Base-by-base conservation (phyloP, 108 stramenopile genomes). In the Asterionellopsis glacialis region DNA sequence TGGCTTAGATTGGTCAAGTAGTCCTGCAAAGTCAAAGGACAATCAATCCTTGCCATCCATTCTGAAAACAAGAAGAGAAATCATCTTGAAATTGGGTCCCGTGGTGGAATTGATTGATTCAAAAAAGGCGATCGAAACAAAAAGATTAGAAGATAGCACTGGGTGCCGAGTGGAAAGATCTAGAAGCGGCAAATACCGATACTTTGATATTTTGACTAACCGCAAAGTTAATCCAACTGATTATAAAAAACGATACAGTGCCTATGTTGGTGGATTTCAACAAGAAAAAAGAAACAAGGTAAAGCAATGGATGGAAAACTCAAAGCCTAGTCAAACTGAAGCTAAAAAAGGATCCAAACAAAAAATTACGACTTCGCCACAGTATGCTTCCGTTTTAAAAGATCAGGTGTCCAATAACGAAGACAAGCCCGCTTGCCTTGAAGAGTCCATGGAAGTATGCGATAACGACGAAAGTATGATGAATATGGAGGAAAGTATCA, bases 61-160 rank as follows among this genome's bases (percentile, higher is more conserved):
- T n/a, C 19, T 57, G 38, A 18, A 43, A 48, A 57, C 52, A 38
- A 59, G 61, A 21, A 61, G 73, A 14, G 24, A 41, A 18, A 55
- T 74, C 9, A 25, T 67, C 27, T 38, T 51, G 44, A 63, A 67
- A 49, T 61, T 74, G 18, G 61, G 54, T 39, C 61, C 66, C 7
- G 61, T 67, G 54, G 55, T 74, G 21, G 42, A 59, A n/a, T 56
- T 66, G 24, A 74, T 74, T 39, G 73, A 74, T 39, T 57, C 45
- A 41, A 59, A 61, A 10, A 74, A 64, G 51, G 45, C 38, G 11
- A 38, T 53, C 11, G 73, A 74, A 42, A 67, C 53, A 9, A 45
- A 67, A 15, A 54, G 51, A 14, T 59, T 59, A 51, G 62, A 67
- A 25, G 16, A 45, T 27, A 47, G 40, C 18, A 74, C 73, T 15